Base-by-base conservation (phyloP, 2,329 filamentous ascomycete genomes). In the Clarireedia monteithiana region DNA sequence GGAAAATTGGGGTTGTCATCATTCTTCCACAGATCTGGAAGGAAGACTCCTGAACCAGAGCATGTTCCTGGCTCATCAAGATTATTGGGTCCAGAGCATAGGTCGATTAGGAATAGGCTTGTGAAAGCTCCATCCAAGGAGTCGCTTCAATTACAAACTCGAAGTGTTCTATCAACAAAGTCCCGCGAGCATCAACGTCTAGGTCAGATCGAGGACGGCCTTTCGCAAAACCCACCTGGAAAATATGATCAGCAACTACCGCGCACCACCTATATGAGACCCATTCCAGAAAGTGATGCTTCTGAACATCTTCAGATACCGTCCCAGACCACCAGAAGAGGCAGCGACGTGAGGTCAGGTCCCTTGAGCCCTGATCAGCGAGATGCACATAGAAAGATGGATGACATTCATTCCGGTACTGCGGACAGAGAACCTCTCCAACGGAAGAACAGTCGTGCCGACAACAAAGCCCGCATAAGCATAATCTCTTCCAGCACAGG, bases 371-470 rank as follows among this genome's bases (percentile, higher is more conserved):
- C 24, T 17, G 40, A 46, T n/a, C 38, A 54, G n/a, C 24, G n/a
- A 36, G 50, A 57, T 24, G 30, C 17, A n/a, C 34, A 38, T 14
- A 42, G 38, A 3, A 57, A 45, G 45, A n/a, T 45, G 9, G 53
- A 44, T 36, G 40, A 50, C 50, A 7, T 50, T 2, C 53, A 50
- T 23, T 51, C 53, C 17, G 30, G 26, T 9, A 24, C 47, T 26
- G 39, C 30, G 15, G 47, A 55, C 36, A 44, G 40, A 20, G 58
- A 60, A 23, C 20, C 57, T 7, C 64, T 63, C 39, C 66, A 62
- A 4, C 67, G 65, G 66, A 67, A 67, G 38, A 64, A 65, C 40
- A 59, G 64, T n/a, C 59, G 61, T 10, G 49, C 60, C 4, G 64
- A 42, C 26, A 17, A 9, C 27, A 53, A 53, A 38, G 45, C 49